Evolutionary conservation across 306 rosid species (phyloP), one percentile per base, ranked within the genome.

Genomic region (Parietaria judaica): DNA sequence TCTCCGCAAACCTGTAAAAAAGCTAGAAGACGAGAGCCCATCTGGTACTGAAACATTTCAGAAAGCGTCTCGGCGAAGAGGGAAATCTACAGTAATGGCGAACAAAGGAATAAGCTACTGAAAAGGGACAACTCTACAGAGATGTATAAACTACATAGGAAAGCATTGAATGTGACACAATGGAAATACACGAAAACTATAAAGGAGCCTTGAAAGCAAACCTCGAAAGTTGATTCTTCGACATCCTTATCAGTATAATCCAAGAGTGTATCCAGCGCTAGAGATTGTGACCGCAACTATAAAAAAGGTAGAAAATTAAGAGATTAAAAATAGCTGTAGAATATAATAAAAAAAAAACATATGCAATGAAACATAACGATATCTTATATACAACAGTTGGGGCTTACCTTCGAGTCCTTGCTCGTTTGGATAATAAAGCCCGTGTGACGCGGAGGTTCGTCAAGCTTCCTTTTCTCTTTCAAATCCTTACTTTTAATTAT

Each of bases 21-120:
- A 68, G 86, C 59, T 63, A 94, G 77, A 68, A 94, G 76, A 51
- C 81, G 82, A 75, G 74, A 66, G 55, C 99, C 99, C 97, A 94
- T 86, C 81, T 84, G 95, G 81, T 78, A 89, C 76, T 94, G 99
- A 78, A 94, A 87, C 99, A 88, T 94, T 85, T 94, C 99, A 84
- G 81, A 73, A 35, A 88, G 76, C n/a, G 96, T 74, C 72, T 94
- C 99, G 4, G 95, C 94, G 80, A 94, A 88, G 71, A 94, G 75
- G 45, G 97, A 94, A 66, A 94, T 80, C 97, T 88, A 84, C 81
- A 77, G 64, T 61, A 73, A 66, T 6, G 35, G 36, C 4, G 2
- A 62, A 60, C 13, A 41, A 36, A 14, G 53, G 46, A 54, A 60
- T 67, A 50, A 69, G 59, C 51, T 41, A 55, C 15, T 51, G 14